Base-by-base conservation (phyloP, 2,329 filamentous ascomycete genomes). In the Calonectria fujianensis region DNA sequence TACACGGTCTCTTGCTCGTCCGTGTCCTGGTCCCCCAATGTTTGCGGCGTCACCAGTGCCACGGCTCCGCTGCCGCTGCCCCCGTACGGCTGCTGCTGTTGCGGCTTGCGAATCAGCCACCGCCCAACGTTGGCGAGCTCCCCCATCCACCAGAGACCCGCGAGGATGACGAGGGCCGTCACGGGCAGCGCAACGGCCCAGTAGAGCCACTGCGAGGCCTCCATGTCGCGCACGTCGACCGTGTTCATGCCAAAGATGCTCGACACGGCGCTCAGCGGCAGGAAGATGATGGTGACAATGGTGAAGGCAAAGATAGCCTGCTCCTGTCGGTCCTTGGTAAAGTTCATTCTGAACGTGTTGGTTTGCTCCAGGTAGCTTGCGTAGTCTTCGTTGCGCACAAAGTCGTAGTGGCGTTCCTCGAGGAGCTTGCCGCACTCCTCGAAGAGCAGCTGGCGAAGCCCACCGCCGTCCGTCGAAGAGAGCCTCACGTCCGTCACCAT, bases 161-260 rank as follows among this genome's bases (percentile, higher is more conserved):
- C 67, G 24, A 82, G 39, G 45, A 89, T 84, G 32, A 89, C 83
- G 3, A 84, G 70, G 0, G 86, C 65, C 0, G 89, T 90, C 4
- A 90, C 82, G 0, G 88, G 88, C 14, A 90, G 70, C 2, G 89
- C 87, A 0, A 86, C 84, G 2, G 83, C 85, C 89, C 89, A 91
- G 80, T 89, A 91, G 4, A 87, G 78, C 86, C 87, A 88, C 80
- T 90, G 88, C 4, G 83, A 82, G 11, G 82, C 80, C n/a, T 87
- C 82, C 85, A 89, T 88, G 76, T 90, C 85, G 32, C 88, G 85
- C 6, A 90, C 83, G 76, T 90, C 89, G 64, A 81, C 82, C 5
- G 88, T 88, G 79, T 90, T 90, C 88, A 90, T 90, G 69, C 89
- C 89, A 76, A 90, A 88, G 71, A 89, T 86, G 78, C 86, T 87